Percentiles rank a stretch among this genome's conserved stretches.
These are phyloP conservation scores for Pestalotiopsis sp. DNA, from an alignment of 2,329 filamentous ascomycete genomes.

Conservation along the genomic window DNA sequence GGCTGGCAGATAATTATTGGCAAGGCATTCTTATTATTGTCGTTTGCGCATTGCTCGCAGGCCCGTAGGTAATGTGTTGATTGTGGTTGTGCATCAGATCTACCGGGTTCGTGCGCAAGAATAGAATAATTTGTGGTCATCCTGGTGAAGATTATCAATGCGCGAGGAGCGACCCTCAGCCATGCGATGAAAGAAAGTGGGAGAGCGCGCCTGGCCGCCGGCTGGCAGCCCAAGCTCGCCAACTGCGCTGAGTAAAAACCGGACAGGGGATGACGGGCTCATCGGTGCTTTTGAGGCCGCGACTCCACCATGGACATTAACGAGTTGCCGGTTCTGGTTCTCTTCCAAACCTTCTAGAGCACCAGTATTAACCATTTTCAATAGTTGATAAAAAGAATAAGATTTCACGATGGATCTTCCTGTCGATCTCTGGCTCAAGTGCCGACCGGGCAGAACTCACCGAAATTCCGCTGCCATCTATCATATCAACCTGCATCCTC, in stretches of 20 bases:
- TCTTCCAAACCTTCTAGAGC: conserved; percentile 11
- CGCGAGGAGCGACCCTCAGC: not conserved
- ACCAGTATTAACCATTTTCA: not conserved
- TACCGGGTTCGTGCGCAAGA: not conserved
- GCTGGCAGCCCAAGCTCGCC: not conserved
- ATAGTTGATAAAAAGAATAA: not conserved
- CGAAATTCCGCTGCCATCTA: not conserved
- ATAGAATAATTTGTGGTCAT: conserved; percentile 2
- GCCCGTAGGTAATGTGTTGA: not conserved
- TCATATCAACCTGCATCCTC: not conserved
- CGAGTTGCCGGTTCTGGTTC: conserved; percentile 2
- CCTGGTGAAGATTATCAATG: not conserved
- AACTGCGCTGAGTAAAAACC: not conserved
- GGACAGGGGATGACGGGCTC: not conserved
- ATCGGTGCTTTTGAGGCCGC: conserved; percentile 3
- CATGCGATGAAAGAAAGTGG: not conserved
- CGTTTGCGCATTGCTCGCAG: not conserved
- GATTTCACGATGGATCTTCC: not conserved
- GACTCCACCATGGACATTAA: not conserved
- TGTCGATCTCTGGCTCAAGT: not conserved
- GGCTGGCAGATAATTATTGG: not conserved
- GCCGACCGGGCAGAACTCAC: not conserved
- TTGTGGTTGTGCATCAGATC: conserved; percentile 1
- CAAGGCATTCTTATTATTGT: not conserved
- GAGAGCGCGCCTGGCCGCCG: not conserved